Evolutionary conservation across 2,329 filamentous ascomycete species (phyloP).

Genomic region (Phialophora verrucosa): DNA sequence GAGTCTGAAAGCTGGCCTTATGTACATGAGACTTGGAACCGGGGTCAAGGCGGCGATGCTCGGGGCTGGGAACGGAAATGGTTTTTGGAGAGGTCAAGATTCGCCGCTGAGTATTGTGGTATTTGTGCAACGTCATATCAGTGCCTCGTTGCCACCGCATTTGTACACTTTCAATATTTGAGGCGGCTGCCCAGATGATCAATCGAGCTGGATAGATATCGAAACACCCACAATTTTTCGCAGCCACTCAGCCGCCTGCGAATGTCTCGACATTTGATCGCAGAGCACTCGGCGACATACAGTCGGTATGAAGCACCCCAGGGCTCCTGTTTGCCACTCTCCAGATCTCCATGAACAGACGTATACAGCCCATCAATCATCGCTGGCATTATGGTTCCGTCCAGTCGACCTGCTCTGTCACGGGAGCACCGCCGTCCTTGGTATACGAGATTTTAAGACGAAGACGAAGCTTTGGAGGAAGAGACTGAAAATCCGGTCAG

Average conservation of each 20-base stretch:
- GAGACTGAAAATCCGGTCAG: conserved; percentile 61
- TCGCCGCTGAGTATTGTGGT: too few relatives aligned
- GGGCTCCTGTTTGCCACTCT: background rate
- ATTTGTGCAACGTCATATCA: too few relatives aligned
- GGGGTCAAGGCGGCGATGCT: too few relatives aligned
- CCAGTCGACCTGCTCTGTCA: conserved; percentile 97
- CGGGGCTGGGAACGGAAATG: too few relatives aligned
- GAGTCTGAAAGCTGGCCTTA: too few relatives aligned
- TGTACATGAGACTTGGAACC: too few relatives aligned
- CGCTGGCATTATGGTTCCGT: conserved; percentile 67
- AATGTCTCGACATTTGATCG: too few relatives aligned
- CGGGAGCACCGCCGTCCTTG: conserved; percentile 67
- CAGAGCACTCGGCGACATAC: background rate
- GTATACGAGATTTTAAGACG: conserved; percentile 83
- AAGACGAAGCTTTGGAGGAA: conserved; percentile 72
- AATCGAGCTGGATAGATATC: background rate
- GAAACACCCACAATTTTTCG: background rate
- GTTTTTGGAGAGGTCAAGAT: too few relatives aligned
- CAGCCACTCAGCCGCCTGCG: background rate
- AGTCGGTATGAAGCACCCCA: background rate
- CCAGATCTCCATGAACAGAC: background rate
- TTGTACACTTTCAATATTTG: background rate
- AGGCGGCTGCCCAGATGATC: background rate
- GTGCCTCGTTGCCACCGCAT: background rate
- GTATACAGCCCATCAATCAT: background rate